phyloP scores from a whole-genome alignment of 2,329 filamentous ascomycete genomes.

The Cladosporium sp. region DNA sequence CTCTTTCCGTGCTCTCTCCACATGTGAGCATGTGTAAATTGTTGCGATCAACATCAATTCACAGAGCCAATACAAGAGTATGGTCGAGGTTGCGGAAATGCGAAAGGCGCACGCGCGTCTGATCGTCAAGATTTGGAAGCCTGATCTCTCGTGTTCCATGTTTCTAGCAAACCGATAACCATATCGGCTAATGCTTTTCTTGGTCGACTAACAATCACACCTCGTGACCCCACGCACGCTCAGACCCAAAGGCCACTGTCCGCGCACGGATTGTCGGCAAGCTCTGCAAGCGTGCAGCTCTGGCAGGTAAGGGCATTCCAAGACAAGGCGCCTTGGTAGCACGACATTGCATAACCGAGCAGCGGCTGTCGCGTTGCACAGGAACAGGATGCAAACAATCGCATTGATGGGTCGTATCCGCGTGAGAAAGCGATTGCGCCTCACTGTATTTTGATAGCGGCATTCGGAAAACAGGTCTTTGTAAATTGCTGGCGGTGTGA shows the following conservation, averaged over 20 bases:
- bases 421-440: background rate
- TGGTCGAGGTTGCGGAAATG: background rate
- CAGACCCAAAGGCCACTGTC: background rate
- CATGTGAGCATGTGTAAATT: background rate
- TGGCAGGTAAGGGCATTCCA: conserved; percentile 1
- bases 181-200: background rate
- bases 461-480: background rate
- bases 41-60: background rate
- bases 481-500: background rate
- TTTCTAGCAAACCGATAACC: background rate
- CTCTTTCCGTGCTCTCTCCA: background rate
- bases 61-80: background rate
- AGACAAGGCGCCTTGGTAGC: background rate
- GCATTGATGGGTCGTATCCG: background rate
- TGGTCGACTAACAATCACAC: background rate
- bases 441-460: background rate
- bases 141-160: background rate
- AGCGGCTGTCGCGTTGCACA: background rate
- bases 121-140: background rate
- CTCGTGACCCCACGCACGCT: background rate
- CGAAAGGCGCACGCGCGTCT: background rate
- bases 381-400: background rate
- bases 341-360: conserved; percentile 1
- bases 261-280: background rate
- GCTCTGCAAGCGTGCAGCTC: background rate